Conservation (phyloP, 257 asterid species). For the Rauvolfia tetraphylla region DNA sequence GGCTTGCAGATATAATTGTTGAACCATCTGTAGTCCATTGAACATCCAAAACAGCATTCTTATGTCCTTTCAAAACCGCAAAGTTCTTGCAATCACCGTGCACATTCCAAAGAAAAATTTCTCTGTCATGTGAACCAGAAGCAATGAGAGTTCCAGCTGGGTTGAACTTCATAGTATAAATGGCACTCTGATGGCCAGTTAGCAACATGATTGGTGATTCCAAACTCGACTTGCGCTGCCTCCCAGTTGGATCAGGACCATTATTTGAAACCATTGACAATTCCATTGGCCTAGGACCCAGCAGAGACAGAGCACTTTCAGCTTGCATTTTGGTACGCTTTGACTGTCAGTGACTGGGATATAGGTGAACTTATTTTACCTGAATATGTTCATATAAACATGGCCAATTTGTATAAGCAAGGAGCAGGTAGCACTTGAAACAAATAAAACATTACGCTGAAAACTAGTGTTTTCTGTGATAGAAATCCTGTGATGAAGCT, state of each 20-base stretch:
- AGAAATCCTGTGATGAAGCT: background rate
- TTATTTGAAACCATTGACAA: conserved; percentile 40
- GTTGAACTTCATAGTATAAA: conserved; percentile 87
- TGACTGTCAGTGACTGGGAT: background rate
- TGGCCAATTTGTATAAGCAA: background rate
- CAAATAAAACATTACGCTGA: background rate
- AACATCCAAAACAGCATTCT: conserved; percentile 88
- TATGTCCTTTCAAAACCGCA: conserved; percentile 89
- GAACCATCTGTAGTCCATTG: conserved; percentile 94
- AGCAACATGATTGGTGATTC: conserved; percentile 92
- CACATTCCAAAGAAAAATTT: conserved; percentile 84
- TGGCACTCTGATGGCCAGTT: conserved; percentile 86
- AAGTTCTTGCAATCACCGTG: conserved; percentile 88
- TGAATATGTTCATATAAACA: background rate
- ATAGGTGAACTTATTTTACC: background rate
- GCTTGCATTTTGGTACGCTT: conserved; percentile 56
- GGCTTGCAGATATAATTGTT: conserved; percentile 84
- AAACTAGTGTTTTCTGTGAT: background rate
- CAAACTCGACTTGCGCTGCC: conserved; percentile 72
- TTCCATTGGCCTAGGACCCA: conserved; percentile 79
- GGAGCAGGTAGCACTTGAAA: background rate
- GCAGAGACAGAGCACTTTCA: conserved; percentile 81
- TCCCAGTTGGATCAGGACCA: conserved; percentile 56
- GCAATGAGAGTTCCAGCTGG: conserved; percentile 84
- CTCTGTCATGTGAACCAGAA: conserved; percentile 92